Base-by-base conservation (phyloP, 2,329 filamentous ascomycete species). In the Cladophialophora yegresii region DNA sequence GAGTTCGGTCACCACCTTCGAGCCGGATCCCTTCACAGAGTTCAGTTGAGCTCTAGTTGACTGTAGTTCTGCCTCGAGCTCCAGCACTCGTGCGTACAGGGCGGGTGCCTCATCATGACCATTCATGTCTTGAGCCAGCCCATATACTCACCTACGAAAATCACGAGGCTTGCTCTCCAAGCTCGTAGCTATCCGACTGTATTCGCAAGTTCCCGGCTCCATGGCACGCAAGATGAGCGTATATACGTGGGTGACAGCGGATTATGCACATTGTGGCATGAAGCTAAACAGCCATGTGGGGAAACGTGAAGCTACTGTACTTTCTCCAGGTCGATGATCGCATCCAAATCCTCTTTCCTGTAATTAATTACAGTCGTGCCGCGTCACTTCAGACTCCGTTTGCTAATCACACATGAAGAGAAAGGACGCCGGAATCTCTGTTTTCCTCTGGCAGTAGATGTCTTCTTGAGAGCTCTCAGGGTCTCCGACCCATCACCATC, bases 51-150 rank as follows among this genome's bases (percentile, higher is more conserved):
- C 69, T 71, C 77, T 81, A 20, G 81, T 80, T 73, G 80, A 73
- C 32, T 77, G 74, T 0, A 84, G 75, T 63, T 78, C 80, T 64
- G 73, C 71, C 69, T 84, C 81, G 45, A 84, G 80, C 65, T 80
- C 76, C 13, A 75, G 73, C 63, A 84, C 78, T 43, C 66, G 67
- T 45, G 64, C 64, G 40, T 66, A 65, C 20, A 71, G 64, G 26
- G 58, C 61, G 20, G 62, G 61, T 33, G 58, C 61, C 49, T 70
- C 68, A 49, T 43, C 28, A 54, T 54, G 51, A 20, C 28, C 28
- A 10, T 32, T 54, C 51, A 54, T 54, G 6, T 54, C 51, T n/a
- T 54, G 51, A 23, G 9, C 20, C 2, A 6, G 8, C 7, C 10
- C 10, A 28, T 13, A 28, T 20, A 26, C 9, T 28, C 9, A 28